Conservation (phyloP, 2,329 filamentous ascomycete species). For the Neonectria punicea region DNA sequence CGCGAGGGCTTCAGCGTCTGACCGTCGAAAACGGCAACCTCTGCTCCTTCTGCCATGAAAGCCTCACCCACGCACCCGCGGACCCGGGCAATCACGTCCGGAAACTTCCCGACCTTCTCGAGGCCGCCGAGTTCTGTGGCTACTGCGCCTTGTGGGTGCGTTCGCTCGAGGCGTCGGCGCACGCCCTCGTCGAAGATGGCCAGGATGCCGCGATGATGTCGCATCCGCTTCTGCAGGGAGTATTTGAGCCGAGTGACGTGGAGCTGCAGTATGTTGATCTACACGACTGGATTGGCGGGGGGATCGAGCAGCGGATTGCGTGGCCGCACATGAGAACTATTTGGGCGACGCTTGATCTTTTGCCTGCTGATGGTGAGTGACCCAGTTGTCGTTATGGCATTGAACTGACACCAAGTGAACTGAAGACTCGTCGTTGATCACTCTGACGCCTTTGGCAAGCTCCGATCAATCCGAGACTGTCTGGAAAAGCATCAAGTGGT, state of each 20-base stretch:
- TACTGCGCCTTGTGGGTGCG: conserved; percentile 20
- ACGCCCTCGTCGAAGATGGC: background rate
- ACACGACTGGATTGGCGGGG: background rate
- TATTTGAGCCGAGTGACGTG: conserved; percentile 1
- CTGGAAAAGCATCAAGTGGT: conserved; percentile 9
- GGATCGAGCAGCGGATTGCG: background rate
- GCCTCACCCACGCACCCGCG: background rate
- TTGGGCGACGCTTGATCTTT: conserved; percentile 13
- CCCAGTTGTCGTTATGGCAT: background rate
- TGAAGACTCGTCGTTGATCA: conserved; percentile 7
- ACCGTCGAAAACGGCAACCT: background rate
- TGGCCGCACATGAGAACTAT: conserved; percentile 1
- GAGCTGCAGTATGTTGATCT: background rate
- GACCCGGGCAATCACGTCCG: background rate
- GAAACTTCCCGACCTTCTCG: background rate
- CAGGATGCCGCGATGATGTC: background rate
- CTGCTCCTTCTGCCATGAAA: conserved; percentile 18
- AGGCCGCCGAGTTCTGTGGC: background rate
- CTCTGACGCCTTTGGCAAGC: background rate
- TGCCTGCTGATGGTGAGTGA: background rate
- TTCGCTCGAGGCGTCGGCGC: background rate
- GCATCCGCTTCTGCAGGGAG: conserved; percentile 5
- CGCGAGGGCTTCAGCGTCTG: background rate
- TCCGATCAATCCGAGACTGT: conserved; percentile 10
- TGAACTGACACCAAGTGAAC: background rate